These are phyloP conservation scores for Scedosporium apiospermum DNA, from an alignment of 2,329 filamentous ascomycete genomes.

Conservation along the genomic window DNA sequence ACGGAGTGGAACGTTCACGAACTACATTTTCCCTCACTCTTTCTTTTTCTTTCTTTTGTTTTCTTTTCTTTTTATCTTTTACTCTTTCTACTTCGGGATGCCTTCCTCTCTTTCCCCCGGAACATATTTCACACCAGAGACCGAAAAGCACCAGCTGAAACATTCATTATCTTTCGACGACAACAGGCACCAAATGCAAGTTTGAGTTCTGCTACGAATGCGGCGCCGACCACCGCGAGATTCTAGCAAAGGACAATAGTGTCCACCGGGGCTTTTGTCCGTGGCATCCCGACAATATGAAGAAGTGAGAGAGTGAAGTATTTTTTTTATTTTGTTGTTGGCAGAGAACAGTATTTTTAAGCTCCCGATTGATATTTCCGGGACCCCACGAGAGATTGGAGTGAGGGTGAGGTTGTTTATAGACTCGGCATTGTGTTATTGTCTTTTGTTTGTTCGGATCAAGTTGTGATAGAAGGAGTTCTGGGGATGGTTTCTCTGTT, in stretches of 20 bases:
- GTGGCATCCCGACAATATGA: slow-evolving; percentile 18
- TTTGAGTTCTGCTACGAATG: slow-evolving; percentile 26
- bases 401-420: no score
- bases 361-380: no score
- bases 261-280: slow-evolving; percentile 19
- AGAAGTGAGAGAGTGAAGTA: not conserved
- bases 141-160: not conserved
- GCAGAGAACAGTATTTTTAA: no score
- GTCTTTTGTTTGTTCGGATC: no score
- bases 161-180: slow-evolving; percentile 4
- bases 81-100: not conserved
- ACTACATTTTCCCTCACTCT: not conserved
- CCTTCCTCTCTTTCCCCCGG: not conserved
- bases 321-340: not conserved
- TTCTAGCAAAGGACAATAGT: slow-evolving; percentile 23
- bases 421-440: no score
- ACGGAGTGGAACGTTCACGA: no score
- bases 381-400: no score
- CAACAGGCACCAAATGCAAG: slow-evolving; percentile 18
- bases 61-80: no score
- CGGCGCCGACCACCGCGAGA: slow-evolving; percentile 21
- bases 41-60: not conserved
- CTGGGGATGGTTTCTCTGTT: no score
- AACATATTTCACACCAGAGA: not conserved
- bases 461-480: no score